Base-by-base conservation (phyloP, 2,329 filamentous ascomycete genomes). In the Phaeosphaeria sp. region DNA sequence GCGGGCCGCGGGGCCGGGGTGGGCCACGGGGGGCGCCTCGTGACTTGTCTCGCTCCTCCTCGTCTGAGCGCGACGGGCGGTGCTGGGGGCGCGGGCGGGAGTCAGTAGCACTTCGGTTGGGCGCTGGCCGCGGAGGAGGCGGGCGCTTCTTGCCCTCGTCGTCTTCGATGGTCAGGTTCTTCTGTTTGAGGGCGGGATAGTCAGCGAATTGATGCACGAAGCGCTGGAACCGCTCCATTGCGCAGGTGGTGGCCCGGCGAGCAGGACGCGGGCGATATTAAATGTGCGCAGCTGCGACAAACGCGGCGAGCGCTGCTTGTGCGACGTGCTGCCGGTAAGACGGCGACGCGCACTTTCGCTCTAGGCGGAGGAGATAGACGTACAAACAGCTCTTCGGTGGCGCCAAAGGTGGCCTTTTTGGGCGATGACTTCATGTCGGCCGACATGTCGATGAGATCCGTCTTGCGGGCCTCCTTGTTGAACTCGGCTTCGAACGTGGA, bases 301-400 rank as follows among this genome's bases (percentile, higher is more conserved):
- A n/a, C 22, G 39, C 25, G 51, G 46, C 36, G 54, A 51, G 56
- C 49, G 59, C 58, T 50, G 53, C 17, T 30, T 58, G 64, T 63
- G 63, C 64, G 54, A 71, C 70, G 56, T 57, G 59, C 48, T 51
- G 44, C 56, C 45, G 47, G 53, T 53, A n/a, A n/a, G 54, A 49
- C 57, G 50, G 61, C 59, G 11, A 36, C 30, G 15, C 30, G 30
- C 57, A 55, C 59, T 46, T 60, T 42, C 55, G 59, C 61, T 33
- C 48, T 51, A 56, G 56, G 57, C 55, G 59, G 61, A 55, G 60
- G 58, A 58, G 49, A 40, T 57, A 49, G 57, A 90, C 91, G 75
- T 89, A 93, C 91, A 81, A 93, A 93, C 59, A 93, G 84, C 61
- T 92, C 89, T 65, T 90, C 88, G 49, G 88, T 86, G 56, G 87